These are phyloP conservation scores for Globisporangium cederbergense DNA, from an alignment of 352 stramenopile species.

Conservation along the genomic window DNA sequence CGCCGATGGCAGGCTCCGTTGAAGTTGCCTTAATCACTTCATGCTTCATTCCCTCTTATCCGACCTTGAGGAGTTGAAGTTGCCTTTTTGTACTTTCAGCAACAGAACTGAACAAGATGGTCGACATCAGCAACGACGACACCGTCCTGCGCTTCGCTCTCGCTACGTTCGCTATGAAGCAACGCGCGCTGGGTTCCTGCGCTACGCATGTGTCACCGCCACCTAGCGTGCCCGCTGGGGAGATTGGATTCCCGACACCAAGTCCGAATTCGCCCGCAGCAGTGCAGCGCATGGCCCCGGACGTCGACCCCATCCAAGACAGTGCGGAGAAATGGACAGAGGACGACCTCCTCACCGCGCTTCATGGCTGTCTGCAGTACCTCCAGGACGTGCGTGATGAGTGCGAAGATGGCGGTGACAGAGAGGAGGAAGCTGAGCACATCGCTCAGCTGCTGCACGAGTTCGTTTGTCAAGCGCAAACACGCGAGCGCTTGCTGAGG, in stretches of 20 bases:
- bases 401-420: background rate
- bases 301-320: background rate
- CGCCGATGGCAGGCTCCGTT: background rate
- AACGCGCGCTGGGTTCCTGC: too few relatives aligned
- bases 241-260: background rate
- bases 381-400: background rate
- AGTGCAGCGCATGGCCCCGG: background rate
- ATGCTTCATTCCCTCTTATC: background rate
- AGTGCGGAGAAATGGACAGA: background rate
- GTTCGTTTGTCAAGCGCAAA: background rate
- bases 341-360: slow-evolving; percentile 1
- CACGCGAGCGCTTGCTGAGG: slow-evolving; percentile 1
- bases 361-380: slow-evolving; percentile 9
- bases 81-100: slow-evolving; percentile 5
- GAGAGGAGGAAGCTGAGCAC: slow-evolving; percentile 5
- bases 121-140: slow-evolving; percentile 8
- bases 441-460: background rate
- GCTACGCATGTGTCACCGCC: background rate
- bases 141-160: slow-evolving; percentile 27
- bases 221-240: background rate
- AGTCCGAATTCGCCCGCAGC: background rate
- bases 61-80: slow-evolving; percentile 24
- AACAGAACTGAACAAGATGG: background rate
- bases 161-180: slow-evolving; percentile 31
- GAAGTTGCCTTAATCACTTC: background rate